Base-by-base conservation (phyloP, 1,139 yeast genomes). In the Pichia sp. region DNA sequence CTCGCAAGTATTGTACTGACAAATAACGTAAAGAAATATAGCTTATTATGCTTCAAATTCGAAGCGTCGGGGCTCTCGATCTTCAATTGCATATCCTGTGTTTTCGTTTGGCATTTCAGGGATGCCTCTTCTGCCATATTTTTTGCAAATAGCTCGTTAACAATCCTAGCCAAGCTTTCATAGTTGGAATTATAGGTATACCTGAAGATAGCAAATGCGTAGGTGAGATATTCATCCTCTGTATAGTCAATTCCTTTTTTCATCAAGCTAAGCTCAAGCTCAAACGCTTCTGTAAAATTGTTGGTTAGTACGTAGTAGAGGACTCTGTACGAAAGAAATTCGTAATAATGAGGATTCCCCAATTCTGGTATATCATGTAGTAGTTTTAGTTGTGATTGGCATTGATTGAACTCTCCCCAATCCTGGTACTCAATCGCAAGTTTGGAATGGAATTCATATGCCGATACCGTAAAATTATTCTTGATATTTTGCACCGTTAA, bases 371-470 rank as follows among this genome's bases (percentile, higher is more conserved):
- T 33, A 22, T 66, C 70, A 53, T 81, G 87, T 19, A 83, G 59
- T 29, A 72, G 66, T 45, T 74, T 76, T 34, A 88, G 62, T 51
- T 87, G 87, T 14, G 94, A 77, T 55, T 84, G 94, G 55, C 98
- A 91, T 56, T 91, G 97, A 58, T 91, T 91, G 58, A 83, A 88
- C 55, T 91, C 98, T 6, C 97, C 97, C 47, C 88, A 60, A 57
- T 91, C 98, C 33, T 74, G 69, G 53, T 81, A 77, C 47, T 78
- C 82, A 27, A 91, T 68, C 0, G 97, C 94, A n/a, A 88, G 66
- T 33, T 87, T 72, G 6, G 94, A 94, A 58, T 91, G 94, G 3
- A 77, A 70, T 57, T 86, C 94, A 57, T 91, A 91, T 0, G 87
- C 95, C 37, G 62, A 55, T 10, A 86, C 74, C 0, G 96, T 74